Percentiles rank a stretch among this genome's conserved stretches.
These are phyloP conservation scores for Dictyostelium brefeldianum DNA, from an alignment of 78 protist species.

Conservation along the genomic window DNA sequence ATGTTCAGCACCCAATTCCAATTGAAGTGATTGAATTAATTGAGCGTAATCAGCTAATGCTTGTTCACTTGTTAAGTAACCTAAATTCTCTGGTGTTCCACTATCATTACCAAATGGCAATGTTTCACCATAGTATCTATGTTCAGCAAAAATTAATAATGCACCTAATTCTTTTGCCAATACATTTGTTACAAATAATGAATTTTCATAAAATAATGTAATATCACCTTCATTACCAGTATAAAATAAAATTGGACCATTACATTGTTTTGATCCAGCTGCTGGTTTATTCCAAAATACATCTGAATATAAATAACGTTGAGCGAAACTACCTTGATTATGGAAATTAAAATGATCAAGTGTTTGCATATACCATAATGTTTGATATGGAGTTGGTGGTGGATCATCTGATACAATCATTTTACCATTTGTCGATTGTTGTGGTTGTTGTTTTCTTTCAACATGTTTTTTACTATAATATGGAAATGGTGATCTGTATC, in stretches of 20 bases:
- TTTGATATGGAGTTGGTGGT: constrained; percentile 54
- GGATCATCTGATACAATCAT: constrained; percentile 4
- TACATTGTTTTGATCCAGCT: neutral
- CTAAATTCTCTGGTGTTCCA: constrained; percentile 25
- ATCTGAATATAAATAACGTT: constrained; percentile 41
- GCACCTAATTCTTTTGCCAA: constrained; percentile 83
- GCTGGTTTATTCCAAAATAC: constrained; percentile 41
- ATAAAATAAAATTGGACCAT: constrained; percentile 88
- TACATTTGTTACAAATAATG: constrained; percentile 88
- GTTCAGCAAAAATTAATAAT: constrained; percentile 89
- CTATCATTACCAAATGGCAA: constrained; percentile 82
- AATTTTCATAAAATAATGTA: constrained; percentile 81
- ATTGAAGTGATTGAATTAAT: constrained; percentile 27
- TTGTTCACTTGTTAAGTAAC: constrained; percentile 78
- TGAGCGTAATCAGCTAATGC: constrained; percentile 89
- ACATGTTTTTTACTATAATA: constrained; percentile 36
- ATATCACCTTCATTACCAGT: constrained; percentile 95
- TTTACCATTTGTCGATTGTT: neutral
- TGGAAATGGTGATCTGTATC: constrained; percentile 56
- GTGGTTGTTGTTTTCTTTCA: neutral
- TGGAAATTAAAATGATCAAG: constrained; percentile 83
- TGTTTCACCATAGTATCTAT: constrained; percentile 89
- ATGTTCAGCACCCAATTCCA: neutral
- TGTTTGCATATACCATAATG: constrained; percentile 58
- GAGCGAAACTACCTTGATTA: constrained; percentile 43